A percentile compares a stretch with the other conserved stretches of the same genome.
These are phyloP conservation scores for Pichia insulana DNA, from an alignment of 805 yeast species.

Conservation along the genomic window DNA sequence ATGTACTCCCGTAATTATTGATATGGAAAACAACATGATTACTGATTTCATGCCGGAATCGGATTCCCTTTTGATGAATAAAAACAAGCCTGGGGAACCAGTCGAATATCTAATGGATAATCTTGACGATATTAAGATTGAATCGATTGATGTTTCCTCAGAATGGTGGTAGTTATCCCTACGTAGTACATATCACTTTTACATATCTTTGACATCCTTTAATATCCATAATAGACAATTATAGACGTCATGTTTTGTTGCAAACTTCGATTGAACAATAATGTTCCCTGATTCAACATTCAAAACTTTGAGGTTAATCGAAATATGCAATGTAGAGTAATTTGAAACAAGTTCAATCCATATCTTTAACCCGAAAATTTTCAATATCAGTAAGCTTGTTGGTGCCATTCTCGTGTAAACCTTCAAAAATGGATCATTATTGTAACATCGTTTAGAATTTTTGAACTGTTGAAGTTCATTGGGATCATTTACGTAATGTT, in stretches of 20 bases:
- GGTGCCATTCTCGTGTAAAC: conserved; percentile 20
- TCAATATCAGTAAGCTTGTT: conserved; percentile 10
- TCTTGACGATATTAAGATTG: conserved; percentile 5
- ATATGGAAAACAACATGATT: conserved; percentile 28
- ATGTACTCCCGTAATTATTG: conserved; percentile 38
- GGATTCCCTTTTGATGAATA: no score
- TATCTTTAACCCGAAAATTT: conserved; percentile 4
- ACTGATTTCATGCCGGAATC: conserved; percentile 16
- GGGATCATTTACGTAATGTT: conserved; percentile 18
- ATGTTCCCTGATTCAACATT: conserved; percentile 24
- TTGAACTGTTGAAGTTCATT: conserved; percentile 4
- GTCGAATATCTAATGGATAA: not conserved
- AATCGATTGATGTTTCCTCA: conserved; percentile 3
- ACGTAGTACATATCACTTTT: no score
- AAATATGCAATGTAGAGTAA: conserved; percentile 11
- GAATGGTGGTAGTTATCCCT: conserved; percentile 5
- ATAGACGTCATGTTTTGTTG: conserved; percentile 42
- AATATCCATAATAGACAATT: conserved; percentile 46
- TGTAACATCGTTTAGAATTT: not conserved
- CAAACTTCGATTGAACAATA: conserved; percentile 39
- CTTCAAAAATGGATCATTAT: conserved; percentile 17
- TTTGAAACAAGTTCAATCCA: conserved; percentile 11
- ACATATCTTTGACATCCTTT: conserved; percentile 5
- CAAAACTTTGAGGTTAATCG: conserved; percentile 9
- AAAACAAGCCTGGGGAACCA: not conserved